Evolutionary conservation across 805 yeast species (phyloP).

Genomic region (Ogataea nitratoaversa): DNA sequence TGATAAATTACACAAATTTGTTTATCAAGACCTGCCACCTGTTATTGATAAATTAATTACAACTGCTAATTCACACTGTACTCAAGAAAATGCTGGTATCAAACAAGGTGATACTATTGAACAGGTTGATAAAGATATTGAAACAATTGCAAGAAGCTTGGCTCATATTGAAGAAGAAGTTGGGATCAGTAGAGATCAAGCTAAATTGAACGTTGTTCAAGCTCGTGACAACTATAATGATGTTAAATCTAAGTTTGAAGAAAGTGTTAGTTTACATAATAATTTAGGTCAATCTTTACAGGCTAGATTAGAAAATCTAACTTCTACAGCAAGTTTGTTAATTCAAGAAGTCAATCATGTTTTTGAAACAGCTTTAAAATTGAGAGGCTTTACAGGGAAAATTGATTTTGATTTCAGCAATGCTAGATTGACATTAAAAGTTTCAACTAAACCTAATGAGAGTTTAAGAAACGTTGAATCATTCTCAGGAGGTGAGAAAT

Average conservation of each 20-base stretch:
- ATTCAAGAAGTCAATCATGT: slow-evolving; percentile 48
- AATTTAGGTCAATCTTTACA: slow-evolving; percentile 34
- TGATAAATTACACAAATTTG: slow-evolving; percentile 24
- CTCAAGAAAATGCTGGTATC: slow-evolving; percentile 41
- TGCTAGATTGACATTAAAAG: slow-evolving; percentile 50
- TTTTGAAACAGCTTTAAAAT: slow-evolving; percentile 55
- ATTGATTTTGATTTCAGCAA: slow-evolving; percentile 57
- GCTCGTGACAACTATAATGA: slow-evolving; percentile 40
- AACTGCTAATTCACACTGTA: slow-evolving; percentile 41
- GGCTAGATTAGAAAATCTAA: slow-evolving; percentile 40
- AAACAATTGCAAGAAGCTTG: slow-evolving; percentile 41
- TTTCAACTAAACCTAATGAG: slow-evolving; percentile 56
- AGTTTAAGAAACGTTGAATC: slow-evolving; percentile 70
- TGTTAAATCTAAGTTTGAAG: slow-evolving; percentile 37
- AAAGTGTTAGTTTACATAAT: slow-evolving; percentile 29
- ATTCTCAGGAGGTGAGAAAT: slow-evolving; percentile 94
- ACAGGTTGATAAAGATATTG: slow-evolving; percentile 46
- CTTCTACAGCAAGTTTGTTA: slow-evolving; percentile 35
- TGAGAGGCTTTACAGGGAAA: slow-evolving; percentile 72
- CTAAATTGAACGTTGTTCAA: slow-evolving; percentile 42
- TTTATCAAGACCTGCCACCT: slow-evolving; percentile 21
- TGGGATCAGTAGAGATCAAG: slow-evolving; percentile 54
- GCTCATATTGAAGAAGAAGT: slow-evolving; percentile 47
- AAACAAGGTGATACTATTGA: slow-evolving; percentile 40
- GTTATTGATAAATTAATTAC: slow-evolving; percentile 22